Evolutionary conservation across 306 rosid species (phyloP).

Genomic region (Spatholobus suberectus): DNA sequence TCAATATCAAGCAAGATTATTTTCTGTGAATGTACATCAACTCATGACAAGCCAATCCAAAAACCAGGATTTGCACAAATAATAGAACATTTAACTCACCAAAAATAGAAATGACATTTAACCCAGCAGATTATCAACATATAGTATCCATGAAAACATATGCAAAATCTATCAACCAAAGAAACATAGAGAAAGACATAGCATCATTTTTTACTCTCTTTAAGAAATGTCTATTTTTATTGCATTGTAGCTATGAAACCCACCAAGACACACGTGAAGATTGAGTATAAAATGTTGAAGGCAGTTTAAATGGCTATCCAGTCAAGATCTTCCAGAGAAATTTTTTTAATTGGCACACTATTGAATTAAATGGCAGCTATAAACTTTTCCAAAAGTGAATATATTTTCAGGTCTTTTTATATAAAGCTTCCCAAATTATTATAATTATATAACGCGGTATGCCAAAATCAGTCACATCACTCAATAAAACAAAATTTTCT

Average conservation of each 20-base stretch:
- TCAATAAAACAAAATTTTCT: background rate
- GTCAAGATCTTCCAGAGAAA: too few relatives aligned
- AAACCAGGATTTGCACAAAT: background rate
- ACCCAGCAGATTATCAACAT: background rate
- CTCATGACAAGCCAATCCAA: background rate
- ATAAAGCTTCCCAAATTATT: background rate
- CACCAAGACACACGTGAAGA: background rate
- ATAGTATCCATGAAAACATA: background rate
- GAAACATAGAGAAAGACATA: background rate
- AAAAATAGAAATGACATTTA: background rate
- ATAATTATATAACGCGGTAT: background rate
- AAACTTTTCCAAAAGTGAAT: background rate
- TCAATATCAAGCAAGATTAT: background rate
- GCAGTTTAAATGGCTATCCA: background rate
- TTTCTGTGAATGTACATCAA: background rate
- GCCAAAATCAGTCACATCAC: conserved; percentile 3
- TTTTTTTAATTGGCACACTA: background rate
- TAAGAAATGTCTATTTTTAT: background rate
- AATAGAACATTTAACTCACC: background rate
- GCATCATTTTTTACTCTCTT: background rate
- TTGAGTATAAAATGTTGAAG: background rate
- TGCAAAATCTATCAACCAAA: background rate
- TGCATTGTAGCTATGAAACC: background rate
- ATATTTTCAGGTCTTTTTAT: background rate
- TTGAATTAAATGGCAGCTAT: background rate